These are phyloP conservation scores for Coprinopsis marcescibilis DNA, from an alignment of 768 basidiomycete genomes.

Conservation along the genomic window DNA sequence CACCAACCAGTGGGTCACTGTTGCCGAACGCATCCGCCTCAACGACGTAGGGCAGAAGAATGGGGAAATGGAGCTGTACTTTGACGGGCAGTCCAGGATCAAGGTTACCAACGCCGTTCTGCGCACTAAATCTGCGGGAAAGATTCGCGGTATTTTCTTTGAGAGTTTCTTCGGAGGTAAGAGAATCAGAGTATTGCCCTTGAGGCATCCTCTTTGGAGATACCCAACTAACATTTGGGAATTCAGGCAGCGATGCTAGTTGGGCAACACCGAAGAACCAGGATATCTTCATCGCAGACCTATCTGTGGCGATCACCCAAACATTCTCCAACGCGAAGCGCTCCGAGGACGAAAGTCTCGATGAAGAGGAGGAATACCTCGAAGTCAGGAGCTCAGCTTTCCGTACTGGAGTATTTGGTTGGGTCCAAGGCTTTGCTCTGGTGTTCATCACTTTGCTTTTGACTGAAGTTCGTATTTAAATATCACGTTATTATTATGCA, in stretches of 20 bases:
- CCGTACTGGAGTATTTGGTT: no score
- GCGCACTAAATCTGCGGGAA: conserved; percentile 39
- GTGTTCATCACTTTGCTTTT: no score
- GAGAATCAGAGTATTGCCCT: conserved; percentile 16
- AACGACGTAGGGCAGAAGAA: conserved; percentile 68
- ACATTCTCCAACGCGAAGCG: no score
- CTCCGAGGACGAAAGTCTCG: no score
- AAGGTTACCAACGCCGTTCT: conserved; percentile 51
- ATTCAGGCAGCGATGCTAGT: conserved; percentile 17
- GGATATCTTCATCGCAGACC: conserved; percentile 60
- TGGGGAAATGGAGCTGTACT: conserved; percentile 66
- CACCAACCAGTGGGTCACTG: conserved; percentile 61
- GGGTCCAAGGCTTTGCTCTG: no score
- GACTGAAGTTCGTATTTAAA: no score
- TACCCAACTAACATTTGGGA: conserved; percentile 2
- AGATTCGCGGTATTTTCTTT: conserved; percentile 63
- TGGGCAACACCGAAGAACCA: conserved; percentile 56
- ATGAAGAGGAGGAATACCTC: no score
- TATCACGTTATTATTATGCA: no score
- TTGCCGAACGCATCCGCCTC: conserved; percentile 64
- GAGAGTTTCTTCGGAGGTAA: conserved; percentile 77
- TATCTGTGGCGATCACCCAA: conserved; percentile 57
- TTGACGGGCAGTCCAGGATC: conserved; percentile 60
- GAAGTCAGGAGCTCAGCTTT: no score
- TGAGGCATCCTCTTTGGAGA: not conserved